Percentiles rank a stretch among this genome's conserved stretches.
Evolutionary conservation across 2,329 filamentous ascomycete species (phyloP).

Genomic region (Calonectria hongkongensis): DNA sequence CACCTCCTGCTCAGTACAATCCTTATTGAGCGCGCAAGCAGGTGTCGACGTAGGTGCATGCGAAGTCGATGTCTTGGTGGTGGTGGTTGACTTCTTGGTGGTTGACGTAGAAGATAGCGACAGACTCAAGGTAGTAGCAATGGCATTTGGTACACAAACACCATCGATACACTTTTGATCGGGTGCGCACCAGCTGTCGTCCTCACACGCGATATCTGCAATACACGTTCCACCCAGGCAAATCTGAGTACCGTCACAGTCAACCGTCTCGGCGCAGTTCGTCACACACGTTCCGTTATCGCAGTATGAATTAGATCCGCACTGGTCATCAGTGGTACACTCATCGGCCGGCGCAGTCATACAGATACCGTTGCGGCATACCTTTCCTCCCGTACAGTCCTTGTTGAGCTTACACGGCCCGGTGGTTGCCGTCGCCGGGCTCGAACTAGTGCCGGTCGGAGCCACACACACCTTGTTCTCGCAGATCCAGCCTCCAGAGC

Average conservation of each 20-base stretch:
- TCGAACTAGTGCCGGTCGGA: neutral
- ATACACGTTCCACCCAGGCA: neutral
- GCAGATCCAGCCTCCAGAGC: neutral
- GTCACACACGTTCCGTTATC: neutral
- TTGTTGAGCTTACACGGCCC: neutral
- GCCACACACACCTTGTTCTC: neutral
- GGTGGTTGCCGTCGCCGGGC: neutral
- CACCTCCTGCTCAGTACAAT: slow-evolving; percentile 5
- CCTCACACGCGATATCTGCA: neutral
- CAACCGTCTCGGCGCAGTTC: neutral
- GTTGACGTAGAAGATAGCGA: neutral
- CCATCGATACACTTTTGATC: neutral
- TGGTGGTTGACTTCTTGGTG: neutral
- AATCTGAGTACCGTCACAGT: neutral
- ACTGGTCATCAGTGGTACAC: neutral
- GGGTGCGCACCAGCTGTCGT: neutral
- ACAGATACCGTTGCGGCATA: neutral
- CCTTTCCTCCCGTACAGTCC: neutral
- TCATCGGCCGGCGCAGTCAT: neutral
- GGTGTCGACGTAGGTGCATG: neutral
- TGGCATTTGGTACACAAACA: neutral
- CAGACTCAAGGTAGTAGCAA: neutral
- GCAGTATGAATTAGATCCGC: neutral
- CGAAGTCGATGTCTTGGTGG: neutral
- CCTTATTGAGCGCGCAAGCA: neutral